A percentile compares a stretch with the other conserved stretches of the same genome.
These are phyloP conservation scores for Pseudozyma hubeiensis DNA, from an alignment of 1,284 basidiomycete genomes.

Conservation along the genomic window DNA sequence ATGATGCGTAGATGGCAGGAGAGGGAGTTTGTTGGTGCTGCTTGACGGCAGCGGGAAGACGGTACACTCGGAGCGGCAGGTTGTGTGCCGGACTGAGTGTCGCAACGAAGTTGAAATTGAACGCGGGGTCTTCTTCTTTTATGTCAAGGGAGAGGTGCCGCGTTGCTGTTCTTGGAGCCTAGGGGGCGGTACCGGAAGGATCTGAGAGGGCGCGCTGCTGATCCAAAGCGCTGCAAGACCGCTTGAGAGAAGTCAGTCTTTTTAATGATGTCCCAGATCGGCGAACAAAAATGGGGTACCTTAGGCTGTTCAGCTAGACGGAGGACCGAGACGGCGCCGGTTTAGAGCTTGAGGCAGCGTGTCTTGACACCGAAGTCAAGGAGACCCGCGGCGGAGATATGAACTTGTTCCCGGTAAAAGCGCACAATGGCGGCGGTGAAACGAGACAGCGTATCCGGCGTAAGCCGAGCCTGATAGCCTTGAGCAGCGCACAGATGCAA, in stretches of 20 bases:
- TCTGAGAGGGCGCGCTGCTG: background rate
- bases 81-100: slow-evolving; percentile 1
- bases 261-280: slow-evolving; percentile 11
- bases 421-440: slow-evolving; percentile 2
- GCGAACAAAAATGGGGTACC: slow-evolving; percentile 4
- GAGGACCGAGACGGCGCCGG: slow-evolving; percentile 26
- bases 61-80: background rate
- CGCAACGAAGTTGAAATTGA: background rate
- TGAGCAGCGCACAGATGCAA: slow-evolving; percentile 3
- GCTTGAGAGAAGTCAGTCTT: slow-evolving; percentile 6
- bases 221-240: slow-evolving; percentile 5
- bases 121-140: background rate
- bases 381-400: slow-evolving; percentile 22
- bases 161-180: slow-evolving; percentile 1
- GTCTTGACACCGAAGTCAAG: slow-evolving; percentile 8
- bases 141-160: too few species aligned
- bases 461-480: slow-evolving; percentile 8
- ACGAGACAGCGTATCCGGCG: slow-evolving; percentile 11
- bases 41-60: background rate
- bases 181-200: background rate
- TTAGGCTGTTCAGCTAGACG: background rate
- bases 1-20: slow-evolving; percentile 26
- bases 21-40: slow-evolving; percentile 3
- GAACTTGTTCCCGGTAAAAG: slow-evolving; percentile 18
- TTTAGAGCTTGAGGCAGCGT: background rate